phyloP scores from a whole-genome alignment of 1,284 basidiomycete species.

The Ustilago nuda region DNA sequence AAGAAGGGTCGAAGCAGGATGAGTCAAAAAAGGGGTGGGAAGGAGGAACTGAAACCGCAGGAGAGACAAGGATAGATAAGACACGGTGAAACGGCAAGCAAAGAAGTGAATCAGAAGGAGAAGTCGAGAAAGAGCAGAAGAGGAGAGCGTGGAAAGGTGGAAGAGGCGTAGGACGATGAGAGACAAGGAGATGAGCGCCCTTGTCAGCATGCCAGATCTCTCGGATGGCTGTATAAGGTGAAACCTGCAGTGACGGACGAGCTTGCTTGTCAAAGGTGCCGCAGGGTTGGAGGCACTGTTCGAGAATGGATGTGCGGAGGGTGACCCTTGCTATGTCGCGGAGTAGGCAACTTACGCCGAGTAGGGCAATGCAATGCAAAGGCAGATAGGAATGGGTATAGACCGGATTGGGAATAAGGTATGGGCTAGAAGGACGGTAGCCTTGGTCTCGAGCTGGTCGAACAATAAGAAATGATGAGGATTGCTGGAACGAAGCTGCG shows the following conservation, averaged over 20 bases:
- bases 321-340: constrained; percentile 3
- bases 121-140: constrained; percentile 3
- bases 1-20: constrained; percentile 23
- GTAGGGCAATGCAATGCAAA: constrained; percentile 5
- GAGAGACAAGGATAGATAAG: constrained; percentile 53
- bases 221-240: constrained; percentile 29
- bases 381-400: constrained; percentile 6
- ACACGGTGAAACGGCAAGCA: constrained; percentile 36
- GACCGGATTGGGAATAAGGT: constrained; percentile 27
- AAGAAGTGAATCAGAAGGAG: constrained; percentile 36
- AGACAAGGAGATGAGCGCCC: constrained; percentile 18
- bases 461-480: neutral
- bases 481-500: constrained; percentile 9
- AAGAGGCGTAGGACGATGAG: constrained; percentile 27
- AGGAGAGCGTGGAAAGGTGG: constrained; percentile 2
- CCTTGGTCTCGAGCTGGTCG: neutral
- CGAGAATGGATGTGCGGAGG: constrained; percentile 2
- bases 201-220: constrained; percentile 42
- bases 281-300: neutral
- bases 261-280: neutral
- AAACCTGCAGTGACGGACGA: constrained; percentile 24
- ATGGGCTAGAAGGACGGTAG: constrained; percentile 5
- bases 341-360: constrained; percentile 42
- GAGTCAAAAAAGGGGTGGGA: constrained; percentile 23
- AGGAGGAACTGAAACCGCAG: constrained; percentile 38